These are phyloP conservation scores for Acanthochlamys bracteata DNA, from an alignment of 106 monocot genomes.

Conservation along the genomic window DNA sequence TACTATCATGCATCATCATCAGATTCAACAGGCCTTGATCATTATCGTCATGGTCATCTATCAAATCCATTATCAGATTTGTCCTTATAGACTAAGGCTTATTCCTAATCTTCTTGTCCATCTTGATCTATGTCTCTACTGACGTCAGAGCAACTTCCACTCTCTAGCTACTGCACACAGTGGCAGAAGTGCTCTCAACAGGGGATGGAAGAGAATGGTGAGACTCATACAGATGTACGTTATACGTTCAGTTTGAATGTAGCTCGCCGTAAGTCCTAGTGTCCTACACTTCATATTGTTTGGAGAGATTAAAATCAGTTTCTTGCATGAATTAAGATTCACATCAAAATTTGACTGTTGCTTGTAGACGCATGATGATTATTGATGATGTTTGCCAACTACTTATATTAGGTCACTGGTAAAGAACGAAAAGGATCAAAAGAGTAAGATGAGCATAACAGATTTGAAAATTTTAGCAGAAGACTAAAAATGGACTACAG, in stretches of 20 bases:
- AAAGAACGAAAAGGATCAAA: too few relatives aligned
- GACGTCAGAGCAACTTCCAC: slow-evolving; percentile 87
- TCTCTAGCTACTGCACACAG: slow-evolving; percentile 48
- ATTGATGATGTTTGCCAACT: too few relatives aligned
- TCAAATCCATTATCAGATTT: slow-evolving; percentile 59
- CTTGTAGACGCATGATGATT: background rate
- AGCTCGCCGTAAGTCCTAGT: too few relatives aligned
- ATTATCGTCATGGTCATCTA: slow-evolving; percentile 70
- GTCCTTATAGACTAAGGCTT: slow-evolving; percentile 55
- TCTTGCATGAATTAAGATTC: too few relatives aligned
- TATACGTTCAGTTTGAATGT: too few relatives aligned
- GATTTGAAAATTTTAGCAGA: too few relatives aligned
- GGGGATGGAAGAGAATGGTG: background rate
- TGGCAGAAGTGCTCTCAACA: slow-evolving; percentile 28
- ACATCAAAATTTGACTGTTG: background rate
- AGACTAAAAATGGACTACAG: too few relatives aligned
- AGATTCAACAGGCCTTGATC: slow-evolving; percentile 50
- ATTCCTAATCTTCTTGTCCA: slow-evolving; percentile 57
- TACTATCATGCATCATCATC: slow-evolving; percentile 83
- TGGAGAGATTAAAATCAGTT: background rate
- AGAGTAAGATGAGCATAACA: too few relatives aligned
- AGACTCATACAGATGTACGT: too few relatives aligned
- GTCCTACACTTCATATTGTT: slow-evolving; percentile 67
- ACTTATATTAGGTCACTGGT: too few relatives aligned
- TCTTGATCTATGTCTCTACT: slow-evolving; percentile 64